Percentiles rank a stretch among this genome's conserved stretches.
These are phyloP conservation scores for Starmerella floris DNA, from an alignment of 805 yeast genomes.

Conservation along the genomic window DNA sequence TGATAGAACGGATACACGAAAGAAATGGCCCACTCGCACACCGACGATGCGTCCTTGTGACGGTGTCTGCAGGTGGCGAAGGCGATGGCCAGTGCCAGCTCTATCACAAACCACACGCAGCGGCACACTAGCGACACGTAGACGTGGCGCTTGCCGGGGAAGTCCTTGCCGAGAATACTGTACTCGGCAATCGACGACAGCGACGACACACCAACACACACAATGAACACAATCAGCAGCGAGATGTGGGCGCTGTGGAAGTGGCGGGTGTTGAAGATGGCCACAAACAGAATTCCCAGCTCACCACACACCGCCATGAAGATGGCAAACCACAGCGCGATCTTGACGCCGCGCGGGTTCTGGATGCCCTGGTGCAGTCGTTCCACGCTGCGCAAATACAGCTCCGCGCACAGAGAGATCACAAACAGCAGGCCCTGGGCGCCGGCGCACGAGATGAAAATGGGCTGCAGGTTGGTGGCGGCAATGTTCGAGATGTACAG, in stretches of 20 bases:
- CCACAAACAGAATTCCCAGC: conserved; percentile 57
- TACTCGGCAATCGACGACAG: conserved; percentile 36
- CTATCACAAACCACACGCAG: conserved; percentile 49
- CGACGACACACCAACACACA: conserved; percentile 45
- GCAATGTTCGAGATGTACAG: conserved; percentile 72
- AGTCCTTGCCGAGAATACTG: conserved; percentile 36
- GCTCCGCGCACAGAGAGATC: conserved; percentile 50
- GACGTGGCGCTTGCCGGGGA: conserved; percentile 26
- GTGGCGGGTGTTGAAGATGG: conserved; percentile 54
- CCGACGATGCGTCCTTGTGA: conserved; percentile 39
- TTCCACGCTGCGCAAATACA: conserved; percentile 43
- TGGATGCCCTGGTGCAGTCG: conserved; percentile 36
- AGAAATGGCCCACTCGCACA: conserved; percentile 73
- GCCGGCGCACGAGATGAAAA: conserved; percentile 68
- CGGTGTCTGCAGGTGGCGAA: conserved; percentile 33
- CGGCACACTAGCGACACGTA: conserved; percentile 38
- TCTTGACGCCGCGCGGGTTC: conserved; percentile 17
- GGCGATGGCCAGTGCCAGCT: conserved; percentile 53
- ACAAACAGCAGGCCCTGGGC: conserved; percentile 66
- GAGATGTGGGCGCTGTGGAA: conserved; percentile 41
- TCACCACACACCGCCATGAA: conserved; percentile 45
- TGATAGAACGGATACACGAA: conserved; percentile 69
- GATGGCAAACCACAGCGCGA: conserved; percentile 33
- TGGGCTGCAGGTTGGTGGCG: conserved; percentile 62
- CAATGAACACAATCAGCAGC: conserved; percentile 63